Evolutionary conservation across 768 basidiomycete species (phyloP).

Genomic region (Kwoniella heveanensis): DNA sequence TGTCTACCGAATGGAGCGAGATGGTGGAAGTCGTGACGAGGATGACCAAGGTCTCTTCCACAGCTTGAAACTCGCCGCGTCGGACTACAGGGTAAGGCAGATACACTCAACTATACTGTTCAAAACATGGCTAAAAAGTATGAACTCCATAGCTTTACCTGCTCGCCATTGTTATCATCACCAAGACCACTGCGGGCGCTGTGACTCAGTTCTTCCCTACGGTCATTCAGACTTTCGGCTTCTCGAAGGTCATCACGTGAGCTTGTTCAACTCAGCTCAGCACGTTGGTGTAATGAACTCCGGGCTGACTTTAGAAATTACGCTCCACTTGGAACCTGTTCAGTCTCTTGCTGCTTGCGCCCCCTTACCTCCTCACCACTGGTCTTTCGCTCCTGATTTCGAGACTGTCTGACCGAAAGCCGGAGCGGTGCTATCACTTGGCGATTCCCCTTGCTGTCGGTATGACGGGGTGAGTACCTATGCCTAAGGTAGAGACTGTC

Average conservation of each 20-base stretch:
- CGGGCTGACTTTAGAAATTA: no score
- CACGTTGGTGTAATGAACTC: no score
- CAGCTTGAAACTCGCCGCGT: constrained; percentile 29
- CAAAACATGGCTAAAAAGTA: no score
- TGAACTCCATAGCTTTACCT: constrained; percentile 38
- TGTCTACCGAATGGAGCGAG: constrained; percentile 30
- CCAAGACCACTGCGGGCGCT: constrained; percentile 47
- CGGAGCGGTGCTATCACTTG: constrained; percentile 39
- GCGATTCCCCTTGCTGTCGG: constrained; percentile 33
- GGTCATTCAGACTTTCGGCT: constrained; percentile 43
- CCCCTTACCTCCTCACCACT: constrained; percentile 45
- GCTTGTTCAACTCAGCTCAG: no score
- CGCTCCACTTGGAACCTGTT: no score
- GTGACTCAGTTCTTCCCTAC: constrained; percentile 45
- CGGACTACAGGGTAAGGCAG: constrained; percentile 28
- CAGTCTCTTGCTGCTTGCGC: constrained; percentile 41
- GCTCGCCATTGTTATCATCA: constrained; percentile 42
- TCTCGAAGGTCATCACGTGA: constrained; percentile 21
- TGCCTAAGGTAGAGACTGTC: no score
- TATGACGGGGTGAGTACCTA: constrained; percentile 35
- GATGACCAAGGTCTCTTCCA: constrained; percentile 26
- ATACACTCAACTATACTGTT: not conserved
- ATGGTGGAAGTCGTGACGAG: constrained; percentile 37
- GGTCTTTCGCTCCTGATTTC: constrained; percentile 35
- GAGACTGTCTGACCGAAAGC: constrained; percentile 31